Evolutionary conservation across 129 eudicot species (phyloP).

Genomic region (Tagetes patula): DNA sequence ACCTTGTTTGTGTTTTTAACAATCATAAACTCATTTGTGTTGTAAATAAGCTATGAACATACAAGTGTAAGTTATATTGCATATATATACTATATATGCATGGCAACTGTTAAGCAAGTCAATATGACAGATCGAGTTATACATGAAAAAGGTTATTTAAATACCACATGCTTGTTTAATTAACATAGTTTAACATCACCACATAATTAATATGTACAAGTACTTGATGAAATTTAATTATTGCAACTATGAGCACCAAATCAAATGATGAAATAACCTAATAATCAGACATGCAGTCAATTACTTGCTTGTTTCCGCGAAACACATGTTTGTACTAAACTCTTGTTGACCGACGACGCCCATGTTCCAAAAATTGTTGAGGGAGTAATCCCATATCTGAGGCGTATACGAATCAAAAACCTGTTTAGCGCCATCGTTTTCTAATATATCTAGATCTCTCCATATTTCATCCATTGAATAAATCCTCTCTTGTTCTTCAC

Average conservation of each 20-base stretch:
- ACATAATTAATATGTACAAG: slow-evolving; percentile 25
- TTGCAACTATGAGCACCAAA: slow-evolving; percentile 36
- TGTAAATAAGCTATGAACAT: no score
- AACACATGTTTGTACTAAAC: slow-evolving; percentile 29
- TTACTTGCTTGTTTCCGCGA: slow-evolving; percentile 31
- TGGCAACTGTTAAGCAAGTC: no score
- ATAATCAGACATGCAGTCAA: slow-evolving; percentile 15
- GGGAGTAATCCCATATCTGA: slow-evolving; percentile 64
- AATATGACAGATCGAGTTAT: no score
- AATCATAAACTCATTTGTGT: no score
- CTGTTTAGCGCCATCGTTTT: slow-evolving; percentile 37
- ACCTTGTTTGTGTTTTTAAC: no score
- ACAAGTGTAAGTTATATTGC: no score
- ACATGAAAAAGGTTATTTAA: no score
- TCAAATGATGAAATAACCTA: slow-evolving; percentile 27
- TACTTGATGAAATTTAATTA: slow-evolving; percentile 14
- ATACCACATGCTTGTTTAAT: neutral
- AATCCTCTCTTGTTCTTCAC: slow-evolving; percentile 33
- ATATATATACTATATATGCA: no score
- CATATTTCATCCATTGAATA: slow-evolving; percentile 82
- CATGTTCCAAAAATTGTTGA: slow-evolving; percentile 50
- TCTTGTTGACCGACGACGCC: slow-evolving; percentile 48
- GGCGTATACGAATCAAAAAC: slow-evolving; percentile 34
- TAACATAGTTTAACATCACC: slow-evolving; percentile 14
- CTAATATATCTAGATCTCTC: slow-evolving; percentile 58